Evolutionary conservation across 495 filamentous ascomycete species (phyloP).

Genomic region (Xylaria palmicola): DNA sequence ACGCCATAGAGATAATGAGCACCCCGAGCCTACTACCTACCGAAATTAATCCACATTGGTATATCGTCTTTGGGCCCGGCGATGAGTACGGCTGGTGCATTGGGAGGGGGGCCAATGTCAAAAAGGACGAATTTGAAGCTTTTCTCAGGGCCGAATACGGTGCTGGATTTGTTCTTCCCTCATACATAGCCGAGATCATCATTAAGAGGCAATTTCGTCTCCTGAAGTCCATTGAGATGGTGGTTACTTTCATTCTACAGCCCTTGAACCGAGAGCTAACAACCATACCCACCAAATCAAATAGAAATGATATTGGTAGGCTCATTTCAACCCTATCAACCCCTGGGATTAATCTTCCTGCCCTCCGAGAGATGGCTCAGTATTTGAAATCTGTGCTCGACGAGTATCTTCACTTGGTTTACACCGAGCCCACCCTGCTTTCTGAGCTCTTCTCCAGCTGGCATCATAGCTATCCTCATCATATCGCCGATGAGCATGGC

Average conservation of each 20-base stretch:
- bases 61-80: slow-evolving; percentile 24
- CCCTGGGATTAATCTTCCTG: slow-evolving; percentile 14
- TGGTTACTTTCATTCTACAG: slow-evolving; percentile 38
- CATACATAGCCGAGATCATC: slow-evolving; percentile 32
- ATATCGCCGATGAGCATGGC: slow-evolving; percentile 37
- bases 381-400: slow-evolving; percentile 24
- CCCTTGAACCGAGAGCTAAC: too few relatives aligned
- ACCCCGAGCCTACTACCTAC: slow-evolving; percentile 17
- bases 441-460: slow-evolving; percentile 29
- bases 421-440: slow-evolving; percentile 33
- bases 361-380: slow-evolving; percentile 16
- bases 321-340: slow-evolving; percentile 16
- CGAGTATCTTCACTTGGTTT: slow-evolving; percentile 27
- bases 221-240: slow-evolving; percentile 24
- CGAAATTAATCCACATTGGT: slow-evolving; percentile 17
- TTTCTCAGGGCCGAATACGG: too few relatives aligned
- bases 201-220: slow-evolving; percentile 28
- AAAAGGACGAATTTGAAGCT: too few relatives aligned
- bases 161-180: slow-evolving; percentile 31
- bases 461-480: slow-evolving; percentile 35
- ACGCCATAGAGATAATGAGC: slow-evolving; percentile 20
- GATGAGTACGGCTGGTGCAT: slow-evolving; percentile 18
- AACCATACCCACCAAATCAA: too few relatives aligned
- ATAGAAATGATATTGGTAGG: too few relatives aligned
- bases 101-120: too few relatives aligned